These are phyloP conservation scores for Brasenia schreberi DNA, from an alignment of 164 flowering plant species.

Conservation along the genomic window DNA sequence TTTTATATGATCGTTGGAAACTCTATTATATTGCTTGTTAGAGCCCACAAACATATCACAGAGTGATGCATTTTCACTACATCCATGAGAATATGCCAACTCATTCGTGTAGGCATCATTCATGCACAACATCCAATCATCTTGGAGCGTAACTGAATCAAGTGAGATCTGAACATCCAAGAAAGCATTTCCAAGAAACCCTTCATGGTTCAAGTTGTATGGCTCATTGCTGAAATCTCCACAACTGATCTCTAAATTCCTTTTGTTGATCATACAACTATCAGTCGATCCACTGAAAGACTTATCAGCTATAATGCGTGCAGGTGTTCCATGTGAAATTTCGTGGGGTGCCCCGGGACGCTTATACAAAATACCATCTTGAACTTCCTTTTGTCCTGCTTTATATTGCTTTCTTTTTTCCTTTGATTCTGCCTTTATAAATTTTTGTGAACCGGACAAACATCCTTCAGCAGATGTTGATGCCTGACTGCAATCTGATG, in stretches of 20 bases:
- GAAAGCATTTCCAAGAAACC: background rate
- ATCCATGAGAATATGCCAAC: background rate
- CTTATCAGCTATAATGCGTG: background rate
- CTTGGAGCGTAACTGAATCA: background rate
- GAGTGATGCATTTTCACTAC: slow-evolving; percentile 3
- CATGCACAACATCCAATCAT: background rate
- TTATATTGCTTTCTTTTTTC: background rate
- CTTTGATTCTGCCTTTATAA: background rate
- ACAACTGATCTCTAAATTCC: background rate
- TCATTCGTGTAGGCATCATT: background rate
- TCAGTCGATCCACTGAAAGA: background rate
- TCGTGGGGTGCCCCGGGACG: background rate
- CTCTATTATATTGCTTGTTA: slow-evolving; percentile 17
- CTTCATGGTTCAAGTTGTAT: background rate
- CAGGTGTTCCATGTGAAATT: background rate
- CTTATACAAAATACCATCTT: background rate
- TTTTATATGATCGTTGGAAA: slow-evolving; percentile 15
- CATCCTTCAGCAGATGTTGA: slow-evolving; percentile 31
- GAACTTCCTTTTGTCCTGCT: background rate
- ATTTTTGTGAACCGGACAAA: slow-evolving; percentile 17
- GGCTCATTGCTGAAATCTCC: background rate
- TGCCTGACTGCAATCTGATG: slow-evolving; percentile 77
- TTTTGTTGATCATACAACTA: too few species aligned
- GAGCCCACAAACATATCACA: slow-evolving; percentile 12
- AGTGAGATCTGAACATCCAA: background rate